A percentile compares a stretch with the other conserved stretches of the same genome.
Evolutionary conservation across 306 rosid genomes (phyloP).

Genomic region (Neltuma alba): DNA sequence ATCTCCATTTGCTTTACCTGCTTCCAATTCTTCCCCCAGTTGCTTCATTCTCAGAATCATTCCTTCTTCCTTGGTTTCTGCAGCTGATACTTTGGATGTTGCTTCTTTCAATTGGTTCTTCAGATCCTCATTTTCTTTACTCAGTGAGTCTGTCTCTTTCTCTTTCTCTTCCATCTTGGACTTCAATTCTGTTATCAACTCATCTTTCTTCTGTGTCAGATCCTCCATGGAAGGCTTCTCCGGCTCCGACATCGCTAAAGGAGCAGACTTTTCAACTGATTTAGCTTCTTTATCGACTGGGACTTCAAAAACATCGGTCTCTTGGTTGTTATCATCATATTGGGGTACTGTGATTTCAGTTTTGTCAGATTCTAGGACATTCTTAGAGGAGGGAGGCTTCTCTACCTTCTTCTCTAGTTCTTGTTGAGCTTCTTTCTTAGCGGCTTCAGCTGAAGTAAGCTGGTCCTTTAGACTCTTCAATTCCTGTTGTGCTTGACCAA

Average conservation of each 20-base stretch:
- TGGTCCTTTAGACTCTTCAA: conserved; percentile 66
- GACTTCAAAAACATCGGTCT: conserved; percentile 87
- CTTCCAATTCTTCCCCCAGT: conserved; percentile 59
- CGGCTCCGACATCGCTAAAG: conserved; percentile 37
- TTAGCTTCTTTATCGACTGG: conserved; percentile 61
- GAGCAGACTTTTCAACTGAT: conserved; percentile 35
- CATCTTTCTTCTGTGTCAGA: conserved; percentile 48
- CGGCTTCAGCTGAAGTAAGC: conserved; percentile 83
- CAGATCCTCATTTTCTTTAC: conserved; percentile 50
- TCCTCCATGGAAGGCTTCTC: conserved; percentile 52
- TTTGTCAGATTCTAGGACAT: conserved; percentile 40
- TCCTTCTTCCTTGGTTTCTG: conserved; percentile 58
- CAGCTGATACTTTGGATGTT: conserved; percentile 45
- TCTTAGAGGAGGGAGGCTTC: conserved; percentile 43
- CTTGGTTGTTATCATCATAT: conserved; percentile 51
- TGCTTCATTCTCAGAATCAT: conserved; percentile 44
- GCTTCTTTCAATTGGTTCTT: conserved; percentile 61
- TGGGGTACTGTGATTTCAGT: conserved; percentile 26
- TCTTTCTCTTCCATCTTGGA: conserved; percentile 59
- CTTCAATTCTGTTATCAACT: conserved; percentile 45
- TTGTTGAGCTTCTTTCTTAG: conserved; percentile 77
- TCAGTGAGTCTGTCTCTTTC: conserved; percentile 46
- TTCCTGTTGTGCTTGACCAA: conserved; percentile 85
- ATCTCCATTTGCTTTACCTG: conserved; percentile 45
- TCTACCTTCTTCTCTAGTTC: conserved; percentile 62